phyloP scores from a whole-genome alignment of 2,329 filamentous ascomycete species.

The Aspergillus carbonarius region DNA sequence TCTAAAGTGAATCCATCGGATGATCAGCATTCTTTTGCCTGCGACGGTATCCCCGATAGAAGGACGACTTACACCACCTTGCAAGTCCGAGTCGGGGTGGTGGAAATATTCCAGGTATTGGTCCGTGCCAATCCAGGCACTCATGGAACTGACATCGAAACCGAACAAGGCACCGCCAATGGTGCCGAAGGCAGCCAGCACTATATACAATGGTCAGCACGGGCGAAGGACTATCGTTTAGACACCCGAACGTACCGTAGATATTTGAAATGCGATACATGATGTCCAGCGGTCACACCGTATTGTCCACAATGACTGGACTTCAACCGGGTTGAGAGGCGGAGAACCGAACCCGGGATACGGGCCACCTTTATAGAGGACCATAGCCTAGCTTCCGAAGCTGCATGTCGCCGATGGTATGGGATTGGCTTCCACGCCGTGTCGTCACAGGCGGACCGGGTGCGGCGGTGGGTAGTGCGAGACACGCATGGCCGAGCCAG shows the following conservation, averaged over 20 bases:
- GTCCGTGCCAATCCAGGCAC: slow-evolving; percentile 49
- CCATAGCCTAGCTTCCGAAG: background rate
- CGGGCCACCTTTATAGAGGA: slow-evolving; percentile 2
- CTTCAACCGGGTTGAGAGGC: background rate
- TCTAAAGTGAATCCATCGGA: slow-evolving; percentile 40
- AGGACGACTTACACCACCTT: slow-evolving; percentile 32
- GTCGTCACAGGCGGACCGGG: background rate
- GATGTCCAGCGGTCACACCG: slow-evolving; percentile 6
- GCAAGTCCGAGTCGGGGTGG: slow-evolving; percentile 40
- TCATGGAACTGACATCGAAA: slow-evolving; percentile 55
- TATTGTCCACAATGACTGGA: background rate
- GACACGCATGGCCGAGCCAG: slow-evolving; percentile 5
- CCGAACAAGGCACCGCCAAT: slow-evolving; percentile 59
- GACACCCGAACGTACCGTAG: slow-evolving; percentile 12
- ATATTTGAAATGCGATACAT: slow-evolving; percentile 25
- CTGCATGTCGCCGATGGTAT: background rate
- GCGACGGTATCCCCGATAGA: background rate
- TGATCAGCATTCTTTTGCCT: slow-evolving; percentile 23
- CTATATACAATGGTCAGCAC: slow-evolving; percentile 10
- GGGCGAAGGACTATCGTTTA: background rate
- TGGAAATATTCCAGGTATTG: slow-evolving; percentile 58
- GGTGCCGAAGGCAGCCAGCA: slow-evolving; percentile 57
- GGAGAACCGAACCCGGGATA: background rate
- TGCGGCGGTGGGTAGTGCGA: slow-evolving; percentile 12
- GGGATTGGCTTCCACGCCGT: background rate